These are phyloP conservation scores for Serendipita indica DNA, from an alignment of 768 basidiomycete genomes.

Conservation along the genomic window DNA sequence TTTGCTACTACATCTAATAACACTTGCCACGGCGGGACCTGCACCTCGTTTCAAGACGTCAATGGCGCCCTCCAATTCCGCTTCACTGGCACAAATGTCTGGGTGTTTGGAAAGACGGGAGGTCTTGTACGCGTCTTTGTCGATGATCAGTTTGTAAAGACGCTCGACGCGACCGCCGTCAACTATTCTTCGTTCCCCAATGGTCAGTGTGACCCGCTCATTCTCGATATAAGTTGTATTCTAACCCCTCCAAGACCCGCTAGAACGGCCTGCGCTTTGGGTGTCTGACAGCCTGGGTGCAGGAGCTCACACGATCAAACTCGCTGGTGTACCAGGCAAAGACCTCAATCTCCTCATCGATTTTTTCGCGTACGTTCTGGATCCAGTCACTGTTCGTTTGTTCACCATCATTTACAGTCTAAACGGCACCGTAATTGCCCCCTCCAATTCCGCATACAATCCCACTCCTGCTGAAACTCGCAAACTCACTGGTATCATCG, in stretches of 20 bases:
- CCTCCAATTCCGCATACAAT: neutral
- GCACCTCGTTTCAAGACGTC: neutral
- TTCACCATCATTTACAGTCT: neutral
- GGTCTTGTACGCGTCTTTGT: neutral
- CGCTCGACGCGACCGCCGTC: neutral
- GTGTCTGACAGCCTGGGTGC: neutral
- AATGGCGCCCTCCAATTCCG: neutral
- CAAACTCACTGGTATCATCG: neutral
- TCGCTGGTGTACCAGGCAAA: neutral
- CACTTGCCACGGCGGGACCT: neutral
- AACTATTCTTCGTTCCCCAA: neutral
- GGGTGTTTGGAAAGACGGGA: neutral
- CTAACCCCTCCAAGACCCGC: no score
- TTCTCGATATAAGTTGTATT: no score
- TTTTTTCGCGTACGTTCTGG: neutral
- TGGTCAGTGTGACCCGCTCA: no score
- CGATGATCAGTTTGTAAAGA: neutral
- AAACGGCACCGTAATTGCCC: neutral
- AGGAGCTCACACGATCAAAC: neutral
- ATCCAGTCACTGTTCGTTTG: neutral
- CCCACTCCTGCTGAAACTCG: neutral
- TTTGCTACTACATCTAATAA: neutral
- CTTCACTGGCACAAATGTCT: neutral
- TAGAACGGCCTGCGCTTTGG: neutral
- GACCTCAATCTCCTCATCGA: neutral